Evolutionary conservation across 2,329 filamentous ascomycete genomes (phyloP).

Genomic region (Colletotrichum graminicola): DNA sequence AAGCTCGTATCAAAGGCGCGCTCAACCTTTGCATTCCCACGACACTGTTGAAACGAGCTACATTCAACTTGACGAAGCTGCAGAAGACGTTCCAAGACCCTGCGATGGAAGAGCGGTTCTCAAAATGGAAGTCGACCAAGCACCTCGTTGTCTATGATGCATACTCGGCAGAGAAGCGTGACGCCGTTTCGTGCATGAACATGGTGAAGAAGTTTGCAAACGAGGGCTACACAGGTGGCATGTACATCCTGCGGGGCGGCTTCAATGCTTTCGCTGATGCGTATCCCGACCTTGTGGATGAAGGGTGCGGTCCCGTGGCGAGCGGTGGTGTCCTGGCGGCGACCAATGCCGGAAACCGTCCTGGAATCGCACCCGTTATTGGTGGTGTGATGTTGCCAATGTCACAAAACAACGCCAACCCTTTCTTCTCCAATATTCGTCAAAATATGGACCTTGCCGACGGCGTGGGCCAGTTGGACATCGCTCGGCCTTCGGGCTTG

Average conservation of each 20-base stretch:
- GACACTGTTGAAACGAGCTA: conserved; percentile 89
- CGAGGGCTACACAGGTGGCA: conserved; percentile 82
- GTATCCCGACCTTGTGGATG: conserved; percentile 75
- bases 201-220: conserved; percentile 93
- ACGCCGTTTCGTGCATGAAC: conserved; percentile 83
- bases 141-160: conserved; percentile 91
- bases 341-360: conserved; percentile 56
- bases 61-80: conserved; percentile 89
- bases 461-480: conserved; percentile 87
- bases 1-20: conserved; percentile 81
- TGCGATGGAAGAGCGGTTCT: conserved; percentile 77
- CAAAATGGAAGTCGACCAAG: conserved; percentile 78
- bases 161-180: conserved; percentile 80
- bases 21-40: conserved; percentile 96
- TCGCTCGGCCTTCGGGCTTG: conserved; percentile 61
- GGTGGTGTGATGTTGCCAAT: conserved; percentile 88
- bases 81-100: conserved; percentile 86
- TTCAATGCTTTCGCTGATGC: conserved; percentile 79
- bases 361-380: conserved; percentile 78
- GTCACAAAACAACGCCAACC: conserved; percentile 77
- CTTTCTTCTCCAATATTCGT: conserved; percentile 95
- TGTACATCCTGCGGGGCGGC: conserved; percentile 84
- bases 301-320: conserved; percentile 52
- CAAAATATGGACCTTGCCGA: conserved; percentile 96
- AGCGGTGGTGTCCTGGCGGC: conserved; percentile 57